Evolutionary conservation across 441 rosid genomes (phyloP), one percentile per base, ranked within the genome.

Genomic region (Flueggea neowawraea): DNA sequence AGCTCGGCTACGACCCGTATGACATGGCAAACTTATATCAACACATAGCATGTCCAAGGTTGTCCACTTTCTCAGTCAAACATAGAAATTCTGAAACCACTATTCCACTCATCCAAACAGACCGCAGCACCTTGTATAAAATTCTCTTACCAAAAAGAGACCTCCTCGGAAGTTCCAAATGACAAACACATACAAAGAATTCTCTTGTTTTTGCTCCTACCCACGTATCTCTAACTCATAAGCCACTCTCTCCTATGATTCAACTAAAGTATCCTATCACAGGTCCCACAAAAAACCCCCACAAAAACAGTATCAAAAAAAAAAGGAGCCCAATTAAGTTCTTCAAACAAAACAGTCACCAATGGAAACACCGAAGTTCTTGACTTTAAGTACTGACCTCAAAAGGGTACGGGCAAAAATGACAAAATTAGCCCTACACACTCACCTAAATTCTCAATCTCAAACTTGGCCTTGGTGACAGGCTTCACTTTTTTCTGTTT

Each of bases 401-500:
- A 32, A 52, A 73, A 45, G 57, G 64, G 60, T 59, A 22, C 17
- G 2, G 10, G 12, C n/a, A 22, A 41, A 60, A 44, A 36, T 22
- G 36, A 33, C 17, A 14, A 69, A 31, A n/a, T 53, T 33, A 31
- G 31, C 61, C 52, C 39, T 50, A 22, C 73, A 78, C 6, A 36
- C 41, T 36, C 41, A 87, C 99, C 97, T 65, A 83, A 68, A 67
- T 73, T 83, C 73, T 87, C 94, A 62, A 76, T 60, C 74, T 84
- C 90, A 16, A 69, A 79, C 78, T 89, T 87, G 17, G 87, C 58
- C 78, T 85, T 91, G 82, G 80, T 80, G 65, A 84, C 70, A 5
- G 92, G 87, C 79, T 82, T 87, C 75, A 87, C 64, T 74, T 89
- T 95, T 72, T 76, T 69, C 28, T 70, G 86, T 77, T 91, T 95